Evolutionary conservation across 768 basidiomycete genomes (phyloP).

Genomic region (Nidularia sp.): DNA sequence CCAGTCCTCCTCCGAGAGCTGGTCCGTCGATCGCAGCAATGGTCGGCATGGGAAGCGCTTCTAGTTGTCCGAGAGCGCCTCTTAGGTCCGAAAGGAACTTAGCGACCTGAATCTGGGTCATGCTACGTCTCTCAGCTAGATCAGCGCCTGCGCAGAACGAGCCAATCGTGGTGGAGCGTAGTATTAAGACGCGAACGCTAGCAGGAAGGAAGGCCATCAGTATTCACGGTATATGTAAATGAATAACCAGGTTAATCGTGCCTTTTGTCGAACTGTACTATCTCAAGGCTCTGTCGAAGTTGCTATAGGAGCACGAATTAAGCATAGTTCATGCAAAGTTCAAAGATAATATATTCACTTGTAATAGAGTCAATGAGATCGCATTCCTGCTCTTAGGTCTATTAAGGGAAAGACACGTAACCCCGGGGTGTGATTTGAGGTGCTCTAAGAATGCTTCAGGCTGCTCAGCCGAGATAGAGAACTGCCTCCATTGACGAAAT

Average conservation of each 20-base stretch:
- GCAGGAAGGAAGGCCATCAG: constrained; percentile 1
- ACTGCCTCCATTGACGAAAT: no score
- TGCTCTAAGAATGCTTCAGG: constrained; percentile 48
- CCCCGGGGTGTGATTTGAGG: constrained; percentile 51
- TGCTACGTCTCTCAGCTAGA: constrained; percentile 77
- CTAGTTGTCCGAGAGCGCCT: constrained; percentile 67
- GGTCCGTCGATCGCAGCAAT: constrained; percentile 93
- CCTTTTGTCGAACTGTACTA: constrained; percentile 65
- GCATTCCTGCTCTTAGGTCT: constrained; percentile 85
- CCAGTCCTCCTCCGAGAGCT: constrained; percentile 90
- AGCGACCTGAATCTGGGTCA: constrained; percentile 70
- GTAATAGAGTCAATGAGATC: constrained; percentile 69
- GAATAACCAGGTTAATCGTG: constrained; percentile 20
- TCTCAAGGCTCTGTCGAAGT: constrained; percentile 64
- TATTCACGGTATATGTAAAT: neutral
- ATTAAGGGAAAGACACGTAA: constrained; percentile 75
- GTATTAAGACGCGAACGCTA: constrained; percentile 75
- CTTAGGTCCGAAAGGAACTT: constrained; percentile 78
- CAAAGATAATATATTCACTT: constrained; percentile 36
- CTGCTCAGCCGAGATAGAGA: no score
- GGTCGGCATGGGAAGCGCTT: constrained; percentile 81
- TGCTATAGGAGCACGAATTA: constrained; percentile 42
- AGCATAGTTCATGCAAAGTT: neutral
- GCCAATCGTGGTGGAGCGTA: constrained; percentile 74
- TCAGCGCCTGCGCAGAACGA: constrained; percentile 94